These are phyloP conservation scores for Backusella morwellensis DNA, from an alignment of 192 early-diverging fungal species.

Conservation along the genomic window DNA sequence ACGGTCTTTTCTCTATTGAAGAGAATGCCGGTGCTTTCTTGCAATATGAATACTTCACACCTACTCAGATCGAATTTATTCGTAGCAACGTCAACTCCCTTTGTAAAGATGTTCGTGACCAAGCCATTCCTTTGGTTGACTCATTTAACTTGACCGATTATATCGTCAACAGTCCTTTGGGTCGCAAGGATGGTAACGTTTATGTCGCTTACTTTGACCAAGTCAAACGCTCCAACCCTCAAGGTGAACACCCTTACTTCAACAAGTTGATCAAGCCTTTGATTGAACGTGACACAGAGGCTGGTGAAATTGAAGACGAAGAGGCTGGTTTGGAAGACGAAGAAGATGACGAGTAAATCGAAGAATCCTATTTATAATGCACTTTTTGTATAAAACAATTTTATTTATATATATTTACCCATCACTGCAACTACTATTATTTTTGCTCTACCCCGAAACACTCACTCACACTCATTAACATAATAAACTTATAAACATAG, in stretches of 20 bases:
- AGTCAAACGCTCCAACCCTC: constrained; percentile 75
- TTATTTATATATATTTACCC: constrained; percentile 10
- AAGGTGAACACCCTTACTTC: constrained; percentile 74
- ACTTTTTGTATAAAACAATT: neutral
- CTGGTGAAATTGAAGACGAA: constrained; percentile 46
- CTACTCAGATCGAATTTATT: constrained; percentile 69
- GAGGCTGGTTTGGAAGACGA: constrained; percentile 50
- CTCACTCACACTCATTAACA: neutral
- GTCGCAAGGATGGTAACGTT: constrained; percentile 82
- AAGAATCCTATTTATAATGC: neutral
- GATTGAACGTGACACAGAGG: constrained; percentile 56
- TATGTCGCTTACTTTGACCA: constrained; percentile 86
- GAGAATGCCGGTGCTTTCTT: constrained; percentile 86
- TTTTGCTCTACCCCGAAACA: neutral
- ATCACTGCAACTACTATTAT: neutral
- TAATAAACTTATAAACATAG: neutral
- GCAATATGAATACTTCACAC: constrained; percentile 81
- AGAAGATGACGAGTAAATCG: constrained; percentile 56
- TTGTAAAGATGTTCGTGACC: constrained; percentile 69
- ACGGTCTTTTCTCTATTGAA: constrained; percentile 80
- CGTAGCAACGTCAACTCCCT: constrained; percentile 61
- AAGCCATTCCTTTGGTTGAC: constrained; percentile 84
- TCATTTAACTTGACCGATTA: constrained; percentile 89
- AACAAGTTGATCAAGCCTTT: constrained; percentile 74
- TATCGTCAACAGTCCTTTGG: constrained; percentile 87